Conservation (phyloP, 306 rosid genomes). For the Vigna unguiculata region DNA sequence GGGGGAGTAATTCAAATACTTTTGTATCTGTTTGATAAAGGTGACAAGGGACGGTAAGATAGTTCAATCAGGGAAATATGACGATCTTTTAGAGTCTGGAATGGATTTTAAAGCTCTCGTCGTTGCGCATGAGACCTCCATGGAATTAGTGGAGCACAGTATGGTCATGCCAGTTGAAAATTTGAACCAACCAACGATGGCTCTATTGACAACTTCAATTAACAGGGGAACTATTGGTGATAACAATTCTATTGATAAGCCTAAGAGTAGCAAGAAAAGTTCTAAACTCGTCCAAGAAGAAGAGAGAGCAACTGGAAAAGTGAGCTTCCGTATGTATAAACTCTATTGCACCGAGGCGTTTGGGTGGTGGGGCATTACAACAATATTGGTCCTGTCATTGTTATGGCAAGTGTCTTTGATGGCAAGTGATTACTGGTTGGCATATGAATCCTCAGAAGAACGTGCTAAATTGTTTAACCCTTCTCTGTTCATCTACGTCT, state of each 20-base stretch:
- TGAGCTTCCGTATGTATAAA: constrained; percentile 66
- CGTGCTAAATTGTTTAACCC: constrained; percentile 58
- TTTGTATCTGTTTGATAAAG: constrained; percentile 40
- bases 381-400: constrained; percentile 53
- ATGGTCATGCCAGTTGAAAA: constrained; percentile 37
- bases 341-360: constrained; percentile 75
- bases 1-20: not conserved
- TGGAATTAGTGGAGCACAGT: constrained; percentile 76
- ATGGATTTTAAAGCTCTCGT: constrained; percentile 73
- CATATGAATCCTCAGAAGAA: constrained; percentile 73
- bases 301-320: constrained; percentile 77
- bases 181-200: constrained; percentile 41
- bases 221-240: constrained; percentile 51
- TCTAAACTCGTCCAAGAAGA: constrained; percentile 89
- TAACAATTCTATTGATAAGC: constrained; percentile 51
- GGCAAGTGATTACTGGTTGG: constrained; percentile 84
- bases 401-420: constrained; percentile 67
- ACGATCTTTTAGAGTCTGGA: constrained; percentile 56
- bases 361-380: constrained; percentile 79
- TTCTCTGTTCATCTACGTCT: constrained; percentile 60
- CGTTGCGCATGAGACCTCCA: constrained; percentile 78
- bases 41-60: constrained; percentile 79
- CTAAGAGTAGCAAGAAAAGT: constrained; percentile 45
- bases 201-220: constrained; percentile 39
- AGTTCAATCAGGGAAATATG: constrained; percentile 73